Percentiles rank a stretch among this genome's conserved stretches.
These are phyloP conservation scores for Acacia melanoxylon DNA, from an alignment of 306 rosid species.

Conservation along the genomic window DNA sequence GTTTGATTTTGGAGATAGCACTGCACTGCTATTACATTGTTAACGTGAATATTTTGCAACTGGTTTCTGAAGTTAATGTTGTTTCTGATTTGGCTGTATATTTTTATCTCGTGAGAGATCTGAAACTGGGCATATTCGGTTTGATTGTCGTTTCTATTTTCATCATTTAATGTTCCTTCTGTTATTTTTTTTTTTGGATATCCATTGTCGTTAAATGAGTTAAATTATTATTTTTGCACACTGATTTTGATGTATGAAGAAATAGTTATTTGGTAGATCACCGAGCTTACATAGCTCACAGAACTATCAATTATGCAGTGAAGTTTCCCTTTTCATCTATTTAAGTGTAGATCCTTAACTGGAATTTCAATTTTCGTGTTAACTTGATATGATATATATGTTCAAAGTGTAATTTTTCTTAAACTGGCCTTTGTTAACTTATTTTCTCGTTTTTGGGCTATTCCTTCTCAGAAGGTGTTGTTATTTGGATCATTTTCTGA, in stretches of 20 bases:
- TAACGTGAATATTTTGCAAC: neutral
- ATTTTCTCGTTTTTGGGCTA: constrained; percentile 9
- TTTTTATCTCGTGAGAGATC: neutral
- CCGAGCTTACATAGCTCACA: neutral
- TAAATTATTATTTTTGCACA: neutral
- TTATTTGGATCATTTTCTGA: constrained; percentile 91
- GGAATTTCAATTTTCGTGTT: constrained; percentile 11
- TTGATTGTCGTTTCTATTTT: neutral
- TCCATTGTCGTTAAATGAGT: neutral
- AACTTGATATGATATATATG: constrained; percentile 16
- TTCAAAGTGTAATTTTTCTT: neutral
- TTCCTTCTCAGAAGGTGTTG: constrained; percentile 43
- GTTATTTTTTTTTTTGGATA: neutral
- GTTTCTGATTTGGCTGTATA: neutral
- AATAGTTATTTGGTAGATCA: neutral
- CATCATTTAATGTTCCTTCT: neutral
- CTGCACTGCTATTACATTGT: neutral
- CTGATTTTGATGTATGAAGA: neutral
- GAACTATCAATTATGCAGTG: neutral
- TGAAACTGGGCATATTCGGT: neutral
- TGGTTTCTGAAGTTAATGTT: neutral
- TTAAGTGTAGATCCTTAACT: neutral
- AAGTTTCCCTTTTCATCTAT: neutral
- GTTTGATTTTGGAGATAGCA: neutral
- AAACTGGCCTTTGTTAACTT: constrained; percentile 2